These are phyloP conservation scores for Talaromyces sp. DNA, from an alignment of 2,329 filamentous ascomycete species.

Conservation along the genomic window DNA sequence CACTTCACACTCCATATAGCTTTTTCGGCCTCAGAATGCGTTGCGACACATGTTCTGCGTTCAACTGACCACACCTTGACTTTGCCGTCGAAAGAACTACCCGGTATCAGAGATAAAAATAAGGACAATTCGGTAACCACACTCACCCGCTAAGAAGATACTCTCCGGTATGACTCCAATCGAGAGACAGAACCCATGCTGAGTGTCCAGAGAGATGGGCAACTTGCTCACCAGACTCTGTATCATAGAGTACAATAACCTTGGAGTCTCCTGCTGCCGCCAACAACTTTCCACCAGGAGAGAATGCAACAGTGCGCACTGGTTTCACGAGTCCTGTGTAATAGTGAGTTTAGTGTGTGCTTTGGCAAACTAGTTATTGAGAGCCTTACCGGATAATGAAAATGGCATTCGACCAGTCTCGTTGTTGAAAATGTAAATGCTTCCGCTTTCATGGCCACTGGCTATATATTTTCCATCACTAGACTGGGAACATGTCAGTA, in stretches of 20 bases:
- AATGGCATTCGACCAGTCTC: constrained; percentile 79
- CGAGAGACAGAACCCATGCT: constrained; percentile 83
- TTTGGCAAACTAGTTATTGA: not conserved
- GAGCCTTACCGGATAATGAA: constrained; percentile 67
- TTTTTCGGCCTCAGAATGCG: constrained; percentile 84
- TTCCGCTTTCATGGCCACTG: constrained; percentile 87
- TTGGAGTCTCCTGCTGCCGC: constrained; percentile 86
- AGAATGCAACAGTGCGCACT: constrained; percentile 80
- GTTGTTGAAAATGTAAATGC: constrained; percentile 92
- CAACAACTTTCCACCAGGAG: constrained; percentile 74
- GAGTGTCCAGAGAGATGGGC: constrained; percentile 74
- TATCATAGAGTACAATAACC: constrained; percentile 87
- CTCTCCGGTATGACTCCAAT: constrained; percentile 92
- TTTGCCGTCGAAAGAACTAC: constrained; percentile 78
- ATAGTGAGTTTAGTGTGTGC: not conserved
- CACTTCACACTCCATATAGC: constrained; percentile 78
- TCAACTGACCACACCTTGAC: constrained; percentile 95
- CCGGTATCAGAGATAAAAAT: constrained; percentile 10
- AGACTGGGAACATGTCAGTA: constrained; percentile 38
- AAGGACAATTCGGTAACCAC: not conserved
- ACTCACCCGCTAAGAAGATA: constrained; percentile 73
- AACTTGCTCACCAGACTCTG: constrained; percentile 85
- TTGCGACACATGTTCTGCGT: constrained; percentile 76
- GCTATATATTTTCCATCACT: constrained; percentile 78
- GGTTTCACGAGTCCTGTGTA: constrained; percentile 72